Conservation (phyloP, 495 filamentous ascomycete species). For the Aspergillus funiculosus region DNA sequence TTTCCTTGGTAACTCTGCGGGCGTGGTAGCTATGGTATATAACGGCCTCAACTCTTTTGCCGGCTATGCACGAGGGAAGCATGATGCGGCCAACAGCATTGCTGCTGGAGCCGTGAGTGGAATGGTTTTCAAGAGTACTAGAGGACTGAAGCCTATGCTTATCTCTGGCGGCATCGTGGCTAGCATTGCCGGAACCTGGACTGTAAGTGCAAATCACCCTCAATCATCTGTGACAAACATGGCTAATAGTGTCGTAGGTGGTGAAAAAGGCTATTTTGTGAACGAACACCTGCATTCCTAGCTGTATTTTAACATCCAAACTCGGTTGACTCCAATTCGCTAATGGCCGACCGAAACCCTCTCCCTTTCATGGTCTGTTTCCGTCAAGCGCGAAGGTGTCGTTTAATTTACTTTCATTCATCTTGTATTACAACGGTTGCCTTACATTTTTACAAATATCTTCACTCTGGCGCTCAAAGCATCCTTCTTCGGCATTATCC, state of each 20-base stretch:
- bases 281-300: constrained; percentile 24
- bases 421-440: constrained; percentile 44
- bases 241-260: constrained; percentile 44
- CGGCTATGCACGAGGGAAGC: constrained; percentile 79
- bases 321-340: constrained; percentile 3
- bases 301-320: constrained; percentile 17
- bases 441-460: constrained; percentile 33
- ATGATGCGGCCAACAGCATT: constrained; percentile 85
- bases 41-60: constrained; percentile 91
- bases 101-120: constrained; percentile 79
- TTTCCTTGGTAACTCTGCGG: constrained; percentile 94
- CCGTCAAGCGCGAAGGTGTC: constrained; percentile 29
- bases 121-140: constrained; percentile 92
- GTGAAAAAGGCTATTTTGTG: constrained; percentile 53
- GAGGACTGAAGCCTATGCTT: constrained; percentile 83
- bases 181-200: constrained; percentile 77
- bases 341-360: constrained; percentile 24
- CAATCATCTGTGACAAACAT: constrained; percentile 3
- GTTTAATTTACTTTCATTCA: constrained; percentile 27
- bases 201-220: constrained; percentile 52
- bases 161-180: constrained; percentile 87
- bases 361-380: constrained; percentile 28
- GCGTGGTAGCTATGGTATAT: constrained; percentile 90
- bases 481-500: constrained; percentile 43
- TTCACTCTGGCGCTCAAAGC: constrained; percentile 48